Evolutionary conservation across 1,284 basidiomycete species (phyloP).

Genomic region (Ceratobasidium sp.): DNA sequence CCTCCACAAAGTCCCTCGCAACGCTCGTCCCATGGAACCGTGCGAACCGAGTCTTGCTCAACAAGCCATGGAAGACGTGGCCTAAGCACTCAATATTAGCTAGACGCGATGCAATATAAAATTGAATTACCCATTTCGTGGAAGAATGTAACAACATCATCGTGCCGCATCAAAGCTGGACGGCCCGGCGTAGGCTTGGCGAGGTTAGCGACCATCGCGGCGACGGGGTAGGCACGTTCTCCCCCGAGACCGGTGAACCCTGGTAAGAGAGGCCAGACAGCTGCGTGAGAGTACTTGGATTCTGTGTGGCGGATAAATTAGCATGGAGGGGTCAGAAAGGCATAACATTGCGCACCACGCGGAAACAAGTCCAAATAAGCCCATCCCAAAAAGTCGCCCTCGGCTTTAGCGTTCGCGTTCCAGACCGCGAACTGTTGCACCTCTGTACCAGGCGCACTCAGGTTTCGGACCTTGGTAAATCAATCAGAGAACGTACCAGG

Average conservation of each 20-base stretch:
- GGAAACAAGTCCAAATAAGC: slow-evolving; percentile 90
- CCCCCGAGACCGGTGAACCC: slow-evolving; percentile 68
- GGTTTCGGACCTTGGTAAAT: not conserved
- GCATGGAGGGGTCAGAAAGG: not conserved
- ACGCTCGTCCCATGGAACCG: slow-evolving; percentile 85
- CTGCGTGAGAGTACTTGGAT: slow-evolving; percentile 86
- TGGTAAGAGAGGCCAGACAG: slow-evolving; percentile 79
- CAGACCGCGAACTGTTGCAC: slow-evolving; percentile 84
- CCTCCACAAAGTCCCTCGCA: slow-evolving; percentile 86
- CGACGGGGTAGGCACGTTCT: slow-evolving; percentile 73
- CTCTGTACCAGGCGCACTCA: slow-evolving; percentile 58
- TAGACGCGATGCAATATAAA: not conserved
- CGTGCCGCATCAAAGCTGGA: slow-evolving; percentile 84
- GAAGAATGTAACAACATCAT: slow-evolving; percentile 62
- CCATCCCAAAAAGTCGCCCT: slow-evolving; percentile 77
- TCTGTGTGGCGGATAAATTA: slow-evolving; percentile 56
- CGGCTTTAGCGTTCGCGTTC: slow-evolving; percentile 77
- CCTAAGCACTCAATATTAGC: slow-evolving; percentile 77
- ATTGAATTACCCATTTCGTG: slow-evolving; percentile 52
- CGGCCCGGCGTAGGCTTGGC: slow-evolving; percentile 82
- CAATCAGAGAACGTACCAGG: slow-evolving; percentile 62
- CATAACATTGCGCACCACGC: slow-evolving; percentile 63
- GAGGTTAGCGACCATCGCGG: slow-evolving; percentile 88
- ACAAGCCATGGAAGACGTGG: slow-evolving; percentile 85
- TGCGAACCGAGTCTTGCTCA: slow-evolving; percentile 75